These are phyloP conservation scores for Trichoderma orchidacearum DNA, from an alignment of 495 filamentous ascomycete genomes.

Conservation along the genomic window DNA sequence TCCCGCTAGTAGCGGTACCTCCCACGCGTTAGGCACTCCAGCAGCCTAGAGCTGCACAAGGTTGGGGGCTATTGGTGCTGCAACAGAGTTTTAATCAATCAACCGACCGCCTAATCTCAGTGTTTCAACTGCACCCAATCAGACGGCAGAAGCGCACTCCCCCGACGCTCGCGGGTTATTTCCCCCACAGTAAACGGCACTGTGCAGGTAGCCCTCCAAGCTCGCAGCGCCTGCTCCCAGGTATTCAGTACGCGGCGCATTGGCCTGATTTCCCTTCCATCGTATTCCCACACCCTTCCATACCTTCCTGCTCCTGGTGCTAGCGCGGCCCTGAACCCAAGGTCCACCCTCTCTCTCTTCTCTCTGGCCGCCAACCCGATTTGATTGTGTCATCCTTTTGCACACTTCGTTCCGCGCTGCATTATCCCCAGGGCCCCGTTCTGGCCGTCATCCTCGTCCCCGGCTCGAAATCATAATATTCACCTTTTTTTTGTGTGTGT, in stretches of 20 bases:
- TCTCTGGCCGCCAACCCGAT: not conserved
- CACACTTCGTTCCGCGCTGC: not conserved
- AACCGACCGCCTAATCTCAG: not conserved
- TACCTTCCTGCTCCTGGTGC: not conserved
- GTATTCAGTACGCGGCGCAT: too few relatives aligned
- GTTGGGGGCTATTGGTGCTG: not conserved
- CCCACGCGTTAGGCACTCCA: not conserved
- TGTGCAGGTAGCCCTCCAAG: too few relatives aligned
- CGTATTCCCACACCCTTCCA: constrained; percentile 1
- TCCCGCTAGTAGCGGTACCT: too few relatives aligned
- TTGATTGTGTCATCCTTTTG: constrained; percentile 1
- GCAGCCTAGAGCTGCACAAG: not conserved
- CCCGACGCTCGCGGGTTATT: not conserved
- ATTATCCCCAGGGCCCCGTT: not conserved
- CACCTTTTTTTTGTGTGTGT: not conserved
- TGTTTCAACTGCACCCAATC: not conserved
- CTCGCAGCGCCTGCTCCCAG: too few relatives aligned
- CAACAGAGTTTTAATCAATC: not conserved
- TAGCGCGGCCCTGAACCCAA: not conserved
- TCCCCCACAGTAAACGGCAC: not conserved
- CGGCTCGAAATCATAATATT: not conserved
- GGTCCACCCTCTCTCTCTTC: not conserved
- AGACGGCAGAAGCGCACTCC: not conserved
- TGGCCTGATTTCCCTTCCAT: not conserved
- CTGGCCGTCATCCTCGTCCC: not conserved